These are phyloP conservation scores for Phytophthora crassamura DNA, from an alignment of 352 stramenopile species.

Conservation along the genomic window DNA sequence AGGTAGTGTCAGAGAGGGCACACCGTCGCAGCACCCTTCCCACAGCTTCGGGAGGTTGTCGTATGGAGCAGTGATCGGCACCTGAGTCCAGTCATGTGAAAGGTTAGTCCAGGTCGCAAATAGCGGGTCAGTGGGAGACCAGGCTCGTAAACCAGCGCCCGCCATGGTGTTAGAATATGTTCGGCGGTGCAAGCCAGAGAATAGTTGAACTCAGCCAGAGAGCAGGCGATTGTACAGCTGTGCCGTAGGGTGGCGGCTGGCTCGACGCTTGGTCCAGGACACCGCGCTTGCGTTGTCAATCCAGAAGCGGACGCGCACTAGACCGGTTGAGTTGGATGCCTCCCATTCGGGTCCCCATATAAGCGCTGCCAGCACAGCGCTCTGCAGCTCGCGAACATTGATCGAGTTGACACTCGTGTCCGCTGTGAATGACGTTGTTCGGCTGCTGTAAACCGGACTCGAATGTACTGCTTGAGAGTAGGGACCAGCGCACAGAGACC, in stretches of 20 bases:
- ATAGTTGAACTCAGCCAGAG: background rate
- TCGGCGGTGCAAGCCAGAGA: conserved; percentile 6
- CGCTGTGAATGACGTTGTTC: background rate
- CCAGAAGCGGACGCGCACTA: background rate
- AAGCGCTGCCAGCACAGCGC: background rate
- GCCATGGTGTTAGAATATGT: conserved; percentile 26
- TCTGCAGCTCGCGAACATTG: background rate
- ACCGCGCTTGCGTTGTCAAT: conserved; percentile 3
- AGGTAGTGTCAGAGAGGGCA: conserved; percentile 14
- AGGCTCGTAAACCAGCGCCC: conserved; percentile 18
- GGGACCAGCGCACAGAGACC: background rate
- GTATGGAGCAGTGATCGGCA: conserved; percentile 3
- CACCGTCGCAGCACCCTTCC: conserved; percentile 4
- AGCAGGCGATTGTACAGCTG: conserved; percentile 4
- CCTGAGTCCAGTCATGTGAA: conserved; percentile 6
- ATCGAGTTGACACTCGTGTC: background rate
- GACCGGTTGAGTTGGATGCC: background rate
- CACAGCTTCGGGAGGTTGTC: conserved; percentile 21
- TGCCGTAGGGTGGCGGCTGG: background rate
- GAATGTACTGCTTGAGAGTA: background rate
- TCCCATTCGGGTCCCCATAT: background rate
- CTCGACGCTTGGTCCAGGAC: background rate
- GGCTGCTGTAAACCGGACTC: background rate
- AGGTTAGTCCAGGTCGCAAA: conserved; percentile 20
- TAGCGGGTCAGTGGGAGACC: conserved; percentile 2